These are phyloP conservation scores for Graphilbum fragrans DNA, from an alignment of 2,329 filamentous ascomycete genomes.

Conservation along the genomic window DNA sequence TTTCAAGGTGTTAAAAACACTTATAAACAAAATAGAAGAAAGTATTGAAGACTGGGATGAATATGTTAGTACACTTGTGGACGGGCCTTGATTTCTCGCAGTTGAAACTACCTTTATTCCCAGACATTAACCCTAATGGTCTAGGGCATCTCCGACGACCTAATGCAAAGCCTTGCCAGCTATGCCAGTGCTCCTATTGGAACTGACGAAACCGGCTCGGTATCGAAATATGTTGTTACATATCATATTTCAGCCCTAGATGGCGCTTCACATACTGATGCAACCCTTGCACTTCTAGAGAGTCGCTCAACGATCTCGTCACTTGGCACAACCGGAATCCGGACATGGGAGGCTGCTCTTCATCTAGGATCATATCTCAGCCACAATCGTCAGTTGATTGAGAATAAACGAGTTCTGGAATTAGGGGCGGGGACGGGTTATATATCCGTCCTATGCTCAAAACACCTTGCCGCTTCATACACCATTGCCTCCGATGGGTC, in stretches of 20 bases:
- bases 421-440: conserved; percentile 69
- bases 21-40: conserved; percentile 58
- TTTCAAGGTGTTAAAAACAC: conserved; percentile 58
- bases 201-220: conserved; percentile 32
- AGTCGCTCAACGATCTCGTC: conserved; percentile 57
- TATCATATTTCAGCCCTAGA: conserved; percentile 40
- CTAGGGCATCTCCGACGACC: conserved; percentile 72
- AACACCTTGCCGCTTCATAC: conserved; percentile 44
- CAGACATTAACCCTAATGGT: conserved; percentile 1
- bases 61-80: conserved; percentile 53
- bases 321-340: conserved; percentile 60
- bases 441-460: conserved; percentile 61
- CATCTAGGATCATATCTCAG: conserved; percentile 61
- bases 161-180: conserved; percentile 53
- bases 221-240: conserved; percentile 63
- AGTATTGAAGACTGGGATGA: conserved; percentile 72
- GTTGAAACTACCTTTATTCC: neutral
- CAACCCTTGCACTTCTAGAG: conserved; percentile 52
- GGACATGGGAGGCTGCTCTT: conserved; percentile 73
- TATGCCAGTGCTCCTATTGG: conserved; percentile 44
- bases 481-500: conserved; percentile 65
- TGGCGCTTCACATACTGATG: neutral
- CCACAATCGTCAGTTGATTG: conserved; percentile 29
- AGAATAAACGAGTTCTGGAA: conserved; percentile 51
- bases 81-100: neutral